Base-by-base conservation (phyloP, 148 eudicot species). In the Chenopodium album region DNA sequence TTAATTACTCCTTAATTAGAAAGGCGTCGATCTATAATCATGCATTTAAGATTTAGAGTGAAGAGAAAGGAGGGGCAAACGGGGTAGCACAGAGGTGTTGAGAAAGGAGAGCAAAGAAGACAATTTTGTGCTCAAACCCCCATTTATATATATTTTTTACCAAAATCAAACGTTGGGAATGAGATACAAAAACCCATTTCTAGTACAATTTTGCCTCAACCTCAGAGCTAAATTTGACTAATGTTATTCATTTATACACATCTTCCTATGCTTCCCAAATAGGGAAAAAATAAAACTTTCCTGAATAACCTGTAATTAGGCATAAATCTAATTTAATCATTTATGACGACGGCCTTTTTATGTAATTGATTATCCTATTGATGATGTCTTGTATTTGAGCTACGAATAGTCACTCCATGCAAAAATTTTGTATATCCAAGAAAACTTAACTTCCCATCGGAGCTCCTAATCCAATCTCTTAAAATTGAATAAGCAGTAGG, bases 341-440 rank as follows among this genome's bases (percentile, higher is more conserved):
- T 76, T 65, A 77, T 54, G 60, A 66, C 66, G 31, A 73, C 64
- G 29, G 67, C 75, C 78, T 72, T 28, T 2, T 32, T 32, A 22
- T 46, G 50, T 63, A 14, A 77, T 81, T 81, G 22, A 34, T 23
- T 73, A 62, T 72, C 81, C 84, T 81, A 85, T 81, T 76, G 82
- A 60, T 71, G 59, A 63, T 75, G 80, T 80, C 80, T 70, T 50
- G 81, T 80, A 81, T 81, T 85, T 73, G 87, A 48, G 54, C 63
- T 80, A 68, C 91, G 91, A 82, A 89, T 79, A 32, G 94, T 88
- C 78, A 91, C 92, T 48, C 94, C 94, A 80, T 91, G 92, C 87
- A 91, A 88, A 89, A 89, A 89, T 88, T 91, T 89, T 41, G 92
- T 91, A 85, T 87, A 91, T 60, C 92, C 94, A 63, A 89, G 87